Evolutionary conservation across 1,284 basidiomycete genomes (phyloP), one percentile per base, ranked within the genome.

Genomic region (Microbotryum intermedium): DNA sequence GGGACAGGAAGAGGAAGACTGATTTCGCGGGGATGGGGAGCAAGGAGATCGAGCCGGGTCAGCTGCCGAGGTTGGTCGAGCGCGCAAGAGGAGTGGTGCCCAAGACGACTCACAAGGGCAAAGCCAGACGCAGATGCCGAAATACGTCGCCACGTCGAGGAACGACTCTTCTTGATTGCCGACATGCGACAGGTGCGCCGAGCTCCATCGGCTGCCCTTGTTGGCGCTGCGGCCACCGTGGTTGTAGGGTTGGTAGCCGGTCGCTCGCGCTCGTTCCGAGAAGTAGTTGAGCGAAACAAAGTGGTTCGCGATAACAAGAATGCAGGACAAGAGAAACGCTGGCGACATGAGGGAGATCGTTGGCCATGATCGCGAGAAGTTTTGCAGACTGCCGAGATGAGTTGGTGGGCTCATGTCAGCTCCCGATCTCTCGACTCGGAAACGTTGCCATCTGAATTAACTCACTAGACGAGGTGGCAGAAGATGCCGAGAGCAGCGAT

Each of bases 271-370:
- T 47, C 75, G 69, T 26, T 79, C 81, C 28, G 90, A 83, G 73
- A 95, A 95, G 76, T 94, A 81, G 76, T 88, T 90, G 79, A 97
- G 95, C 88, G 90, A 94, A 56, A 88, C 74, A 72, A 95, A 95
- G 76, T 97, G 92, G 75, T 95, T 90, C 3, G 78, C 75, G 57
- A 97, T 81, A 60, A 93, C 90, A 57, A 92, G 78, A 13, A 81
- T 66, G 73, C 90, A 94, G 0, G 90, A 93, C 1, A 82, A 80
- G 57, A 97, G 73, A 78, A 97, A 95, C 4, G 84, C 82, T 20
- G 79, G 73, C 0, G 91, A 94, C 8, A 87, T 82, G 54, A 97
- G 80, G 3, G 88, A 90, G 69, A 97, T 94, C 72, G 87, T 78
- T 1, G 93, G 92, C 92, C 93, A 97, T 23, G 80, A 80, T 3